Evolutionary conservation across 805 yeast species (phyloP).

Genomic region (Zygosaccharomyces gambellarensis): DNA sequence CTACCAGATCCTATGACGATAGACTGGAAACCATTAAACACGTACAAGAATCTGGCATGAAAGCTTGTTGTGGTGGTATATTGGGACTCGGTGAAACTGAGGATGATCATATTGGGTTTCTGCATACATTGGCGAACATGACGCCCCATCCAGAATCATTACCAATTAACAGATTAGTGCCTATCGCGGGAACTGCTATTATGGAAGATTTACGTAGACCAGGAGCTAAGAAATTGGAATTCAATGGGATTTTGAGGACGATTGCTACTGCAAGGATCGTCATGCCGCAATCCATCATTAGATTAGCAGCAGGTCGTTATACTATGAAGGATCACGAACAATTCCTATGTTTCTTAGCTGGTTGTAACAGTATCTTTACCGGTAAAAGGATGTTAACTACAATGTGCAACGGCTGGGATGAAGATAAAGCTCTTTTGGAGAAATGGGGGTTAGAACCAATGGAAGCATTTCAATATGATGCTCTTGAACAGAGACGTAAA

Average conservation of each 20-base stretch:
- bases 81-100: constrained; percentile 72
- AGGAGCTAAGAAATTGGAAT: constrained; percentile 44
- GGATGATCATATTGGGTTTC: constrained; percentile 64
- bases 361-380: constrained; percentile 76
- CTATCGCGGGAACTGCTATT: constrained; percentile 75
- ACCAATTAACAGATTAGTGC: constrained; percentile 75
- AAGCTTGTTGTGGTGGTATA: constrained; percentile 76
- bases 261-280: constrained; percentile 70
- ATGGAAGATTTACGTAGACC: constrained; percentile 45
- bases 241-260: constrained; percentile 61
- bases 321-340: constrained; percentile 77
- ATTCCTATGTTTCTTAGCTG: constrained; percentile 68
- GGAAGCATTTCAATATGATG: constrained; percentile 39
- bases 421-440: constrained; percentile 60
- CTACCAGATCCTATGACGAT: constrained; percentile 68
- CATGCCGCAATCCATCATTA: constrained; percentile 67
- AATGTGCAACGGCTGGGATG: constrained; percentile 81
- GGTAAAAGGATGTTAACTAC: constrained; percentile 80
- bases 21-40: constrained; percentile 60
- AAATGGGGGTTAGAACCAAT: constrained; percentile 67
- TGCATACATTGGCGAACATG: constrained; percentile 63
- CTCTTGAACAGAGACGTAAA: constrained; percentile 11
- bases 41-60: constrained; percentile 59
- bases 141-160: constrained; percentile 72
- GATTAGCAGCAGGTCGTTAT: constrained; percentile 78